phyloP scores from a whole-genome alignment of 2,329 filamentous ascomycete genomes.

The Cladosporium sp. region DNA sequence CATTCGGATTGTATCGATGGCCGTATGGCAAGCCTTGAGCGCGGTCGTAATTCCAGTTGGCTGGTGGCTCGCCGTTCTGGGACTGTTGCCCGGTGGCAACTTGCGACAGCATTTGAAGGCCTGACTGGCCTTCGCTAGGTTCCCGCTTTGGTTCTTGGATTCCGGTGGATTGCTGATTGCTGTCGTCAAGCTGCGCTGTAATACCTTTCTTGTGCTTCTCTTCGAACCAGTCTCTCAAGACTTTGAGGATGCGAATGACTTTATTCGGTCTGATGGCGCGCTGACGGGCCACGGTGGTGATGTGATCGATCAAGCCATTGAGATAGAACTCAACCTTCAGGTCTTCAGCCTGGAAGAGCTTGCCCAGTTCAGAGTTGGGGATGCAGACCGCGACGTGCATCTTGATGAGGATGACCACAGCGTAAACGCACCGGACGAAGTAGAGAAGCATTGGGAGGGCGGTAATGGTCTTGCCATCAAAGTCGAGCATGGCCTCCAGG shows the following conservation, averaged over 20 bases:
- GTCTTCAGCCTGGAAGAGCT: conserved; percentile 45
- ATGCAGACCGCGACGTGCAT: conserved; percentile 53
- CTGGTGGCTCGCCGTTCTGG: neutral
- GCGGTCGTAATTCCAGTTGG: neutral
- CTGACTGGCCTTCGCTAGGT: conserved; percentile 14
- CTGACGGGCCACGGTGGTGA: conserved; percentile 4
- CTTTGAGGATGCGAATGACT: conserved; percentile 43
- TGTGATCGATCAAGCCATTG: conserved; percentile 37
- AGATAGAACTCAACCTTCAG: conserved; percentile 45
- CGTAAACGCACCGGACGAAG: conserved; percentile 53
- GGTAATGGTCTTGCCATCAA: conserved; percentile 41
- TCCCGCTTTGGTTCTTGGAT: conserved; percentile 9
- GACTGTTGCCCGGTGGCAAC: conserved; percentile 21
- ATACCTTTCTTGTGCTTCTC: conserved; percentile 31
- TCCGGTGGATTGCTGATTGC: conserved; percentile 12
- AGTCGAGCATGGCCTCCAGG: conserved; percentile 46
- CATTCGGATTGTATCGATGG: neutral
- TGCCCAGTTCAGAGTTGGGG: conserved; percentile 46
- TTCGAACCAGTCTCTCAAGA: conserved; percentile 43
- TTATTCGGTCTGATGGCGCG: conserved; percentile 27
- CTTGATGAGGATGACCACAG: conserved; percentile 56
- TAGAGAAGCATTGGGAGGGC: conserved; percentile 42
- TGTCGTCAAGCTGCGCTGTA: conserved; percentile 18
- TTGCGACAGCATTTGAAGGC: conserved; percentile 24
- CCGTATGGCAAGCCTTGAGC: neutral